Conservation (phyloP, 2,329 filamentous ascomycete genomes). For the Fusarium oligoseptatum region DNA sequence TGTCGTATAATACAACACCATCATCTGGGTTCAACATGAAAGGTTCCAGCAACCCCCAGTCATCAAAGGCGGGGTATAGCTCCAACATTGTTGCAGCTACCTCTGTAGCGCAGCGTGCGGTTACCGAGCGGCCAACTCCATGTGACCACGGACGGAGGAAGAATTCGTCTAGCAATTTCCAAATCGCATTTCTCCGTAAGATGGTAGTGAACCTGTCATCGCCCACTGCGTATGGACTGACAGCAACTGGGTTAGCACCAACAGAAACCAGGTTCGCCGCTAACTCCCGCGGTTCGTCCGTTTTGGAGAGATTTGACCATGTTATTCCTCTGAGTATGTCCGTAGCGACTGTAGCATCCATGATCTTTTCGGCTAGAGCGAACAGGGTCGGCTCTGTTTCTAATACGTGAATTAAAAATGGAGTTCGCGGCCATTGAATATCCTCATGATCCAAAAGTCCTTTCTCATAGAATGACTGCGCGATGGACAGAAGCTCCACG, state of each 20-base stretch:
- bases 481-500: neutral
- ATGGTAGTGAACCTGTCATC: rapidly evolving
- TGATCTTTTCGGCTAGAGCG: neutral
- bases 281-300: neutral
- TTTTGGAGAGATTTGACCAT: neutral
- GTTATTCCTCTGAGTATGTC: neutral
- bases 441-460: neutral
- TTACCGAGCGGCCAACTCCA: neutral
- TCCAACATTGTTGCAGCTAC: neutral
- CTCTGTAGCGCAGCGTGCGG: neutral
- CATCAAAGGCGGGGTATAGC: neutral
- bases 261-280: neutral
- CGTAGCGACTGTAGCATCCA: neutral
- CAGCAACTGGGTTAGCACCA: neutral
- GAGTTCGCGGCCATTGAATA: neutral
- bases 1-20: too few relatives aligned
- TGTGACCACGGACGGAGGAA: neutral
- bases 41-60: neutral
- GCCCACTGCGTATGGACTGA: neutral
- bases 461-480: neutral
- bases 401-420: neutral
- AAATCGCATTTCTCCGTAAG: neutral
- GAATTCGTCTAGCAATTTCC: neutral
- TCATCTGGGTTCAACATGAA: neutral
- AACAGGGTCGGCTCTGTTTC: neutral